These are phyloP conservation scores for Ilyonectria robusta DNA, from an alignment of 2,329 filamentous ascomycete genomes.

Conservation along the genomic window DNA sequence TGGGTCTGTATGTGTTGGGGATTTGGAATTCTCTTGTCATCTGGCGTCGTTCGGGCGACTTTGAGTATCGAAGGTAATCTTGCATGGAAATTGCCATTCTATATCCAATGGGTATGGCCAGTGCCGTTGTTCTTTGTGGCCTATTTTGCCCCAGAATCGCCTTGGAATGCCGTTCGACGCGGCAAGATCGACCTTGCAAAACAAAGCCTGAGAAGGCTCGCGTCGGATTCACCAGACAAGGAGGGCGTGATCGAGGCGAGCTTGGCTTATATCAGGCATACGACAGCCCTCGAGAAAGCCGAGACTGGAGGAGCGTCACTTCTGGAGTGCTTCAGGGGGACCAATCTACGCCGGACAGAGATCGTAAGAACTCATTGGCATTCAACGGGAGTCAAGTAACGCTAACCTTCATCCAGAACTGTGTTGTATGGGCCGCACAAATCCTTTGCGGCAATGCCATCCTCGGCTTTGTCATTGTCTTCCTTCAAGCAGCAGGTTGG, in stretches of 20 bases:
- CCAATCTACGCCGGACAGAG: slow-evolving; percentile 58
- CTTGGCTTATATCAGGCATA: slow-evolving; percentile 32
- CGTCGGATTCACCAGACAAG: slow-evolving; percentile 38
- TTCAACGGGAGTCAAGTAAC: neutral
- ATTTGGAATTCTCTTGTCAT: slow-evolving; percentile 58
- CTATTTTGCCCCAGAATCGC: slow-evolving; percentile 49
- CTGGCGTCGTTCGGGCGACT: slow-evolving; percentile 56
- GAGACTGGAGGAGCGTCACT: slow-evolving; percentile 54
- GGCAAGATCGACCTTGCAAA: slow-evolving; percentile 47
- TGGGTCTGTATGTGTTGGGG: slow-evolving; percentile 62
- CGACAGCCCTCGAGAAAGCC: slow-evolving; percentile 54
- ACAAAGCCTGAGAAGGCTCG: slow-evolving; percentile 43
- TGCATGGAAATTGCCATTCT: slow-evolving; percentile 56
- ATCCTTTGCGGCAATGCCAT: slow-evolving; percentile 55
- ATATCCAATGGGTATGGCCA: slow-evolving; percentile 54
- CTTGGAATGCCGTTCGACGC: slow-evolving; percentile 49
- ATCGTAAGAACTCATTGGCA: slow-evolving; percentile 37
- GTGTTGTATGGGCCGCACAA: slow-evolving; percentile 57
- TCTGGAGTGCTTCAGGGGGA: slow-evolving; percentile 60
- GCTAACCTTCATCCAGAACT: slow-evolving; percentile 42
- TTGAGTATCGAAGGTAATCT: slow-evolving; percentile 50
- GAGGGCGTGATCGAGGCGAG: slow-evolving; percentile 38
- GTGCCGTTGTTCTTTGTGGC: slow-evolving; percentile 45
- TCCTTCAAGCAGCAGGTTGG: slow-evolving; percentile 57
- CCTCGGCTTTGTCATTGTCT: slow-evolving; percentile 55